Percentiles rank a stretch among this genome's conserved stretches.
Evolutionary conservation across 192 early-diverging fungal genomes (phyloP).

Genomic region (Coemansia umbellata): DNA sequence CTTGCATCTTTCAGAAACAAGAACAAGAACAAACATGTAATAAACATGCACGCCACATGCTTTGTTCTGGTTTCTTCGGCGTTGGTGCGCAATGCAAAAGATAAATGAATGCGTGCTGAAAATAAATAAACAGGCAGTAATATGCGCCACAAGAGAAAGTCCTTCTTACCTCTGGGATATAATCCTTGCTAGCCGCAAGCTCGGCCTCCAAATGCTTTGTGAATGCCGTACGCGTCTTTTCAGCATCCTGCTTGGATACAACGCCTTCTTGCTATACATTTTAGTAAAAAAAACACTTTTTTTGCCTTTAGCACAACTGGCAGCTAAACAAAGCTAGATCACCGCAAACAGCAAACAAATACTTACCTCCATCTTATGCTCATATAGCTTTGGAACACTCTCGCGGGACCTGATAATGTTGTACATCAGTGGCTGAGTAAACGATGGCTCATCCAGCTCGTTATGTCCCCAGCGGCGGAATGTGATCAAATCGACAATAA

Average conservation of each 20-base stretch:
- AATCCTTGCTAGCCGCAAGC: constrained; percentile 37
- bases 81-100: background rate
- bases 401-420: constrained; percentile 80
- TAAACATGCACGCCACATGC: background rate
- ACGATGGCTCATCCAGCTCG: constrained; percentile 95
- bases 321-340: background rate
- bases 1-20: background rate
- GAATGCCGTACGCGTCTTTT: constrained; percentile 21
- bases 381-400: constrained; percentile 83
- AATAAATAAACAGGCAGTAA: background rate
- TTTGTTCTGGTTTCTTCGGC: background rate
- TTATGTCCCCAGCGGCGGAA: constrained; percentile 98
- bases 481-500: constrained; percentile 90
- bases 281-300: background rate
- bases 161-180: constrained; percentile 24
- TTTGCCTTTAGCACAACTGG: no score
- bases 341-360: background rate
- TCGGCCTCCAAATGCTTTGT: constrained; percentile 36
- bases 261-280: constrained; percentile 18
- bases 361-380: constrained; percentile 63
- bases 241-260: constrained; percentile 22
- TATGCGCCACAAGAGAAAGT: background rate
- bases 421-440: constrained; percentile 97
- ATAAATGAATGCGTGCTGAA: background rate
- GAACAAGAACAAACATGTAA: background rate